A percentile compares a stretch with the other conserved stretches of the same genome.
Evolutionary conservation across 345 rosid species (phyloP).

Genomic region (Linum lewisii): DNA sequence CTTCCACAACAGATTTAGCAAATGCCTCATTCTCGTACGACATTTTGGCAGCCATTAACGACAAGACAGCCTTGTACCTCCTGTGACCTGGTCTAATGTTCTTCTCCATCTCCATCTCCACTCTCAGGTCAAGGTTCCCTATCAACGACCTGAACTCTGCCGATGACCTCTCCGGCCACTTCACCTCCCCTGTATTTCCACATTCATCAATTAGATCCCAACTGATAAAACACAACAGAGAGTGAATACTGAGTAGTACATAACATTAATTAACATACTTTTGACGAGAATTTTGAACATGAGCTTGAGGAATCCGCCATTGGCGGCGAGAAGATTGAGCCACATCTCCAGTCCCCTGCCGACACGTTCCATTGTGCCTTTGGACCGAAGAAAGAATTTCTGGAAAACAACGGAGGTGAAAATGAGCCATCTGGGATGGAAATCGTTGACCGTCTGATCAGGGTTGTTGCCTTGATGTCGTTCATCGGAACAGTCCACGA

Average conservation of each 20-base stretch:
- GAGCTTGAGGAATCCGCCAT: conserved; percentile 12
- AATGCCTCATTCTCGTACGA: conserved; percentile 17
- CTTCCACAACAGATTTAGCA: conserved; percentile 7
- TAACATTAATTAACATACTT: background rate
- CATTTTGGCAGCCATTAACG: conserved; percentile 21
- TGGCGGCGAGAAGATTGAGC: conserved; percentile 13
- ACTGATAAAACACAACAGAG: too few relatives aligned
- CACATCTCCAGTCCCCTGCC: conserved; percentile 11
- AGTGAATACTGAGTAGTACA: too few relatives aligned
- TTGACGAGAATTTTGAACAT: background rate
- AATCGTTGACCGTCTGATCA: background rate
- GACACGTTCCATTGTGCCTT: background rate
- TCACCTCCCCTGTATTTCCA: conserved; percentile 7
- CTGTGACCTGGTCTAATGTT: background rate
- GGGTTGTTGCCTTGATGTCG: background rate
- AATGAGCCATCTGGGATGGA: conserved; percentile 17
- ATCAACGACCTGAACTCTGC: conserved; percentile 5
- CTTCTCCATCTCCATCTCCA: conserved; percentile 9
- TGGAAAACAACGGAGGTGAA: conserved; percentile 13
- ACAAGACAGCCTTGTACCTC: conserved; percentile 9
- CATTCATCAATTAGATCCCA: background rate
- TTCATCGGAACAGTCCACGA: conserved; percentile 10
- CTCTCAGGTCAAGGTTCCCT: conserved; percentile 14
- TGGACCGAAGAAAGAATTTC: conserved; percentile 2
- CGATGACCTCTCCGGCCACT: conserved; percentile 11